These are phyloP conservation scores for Triticum turgidum DNA, from an alignment of 176 grass and related monocot species.

Conservation along the genomic window DNA sequence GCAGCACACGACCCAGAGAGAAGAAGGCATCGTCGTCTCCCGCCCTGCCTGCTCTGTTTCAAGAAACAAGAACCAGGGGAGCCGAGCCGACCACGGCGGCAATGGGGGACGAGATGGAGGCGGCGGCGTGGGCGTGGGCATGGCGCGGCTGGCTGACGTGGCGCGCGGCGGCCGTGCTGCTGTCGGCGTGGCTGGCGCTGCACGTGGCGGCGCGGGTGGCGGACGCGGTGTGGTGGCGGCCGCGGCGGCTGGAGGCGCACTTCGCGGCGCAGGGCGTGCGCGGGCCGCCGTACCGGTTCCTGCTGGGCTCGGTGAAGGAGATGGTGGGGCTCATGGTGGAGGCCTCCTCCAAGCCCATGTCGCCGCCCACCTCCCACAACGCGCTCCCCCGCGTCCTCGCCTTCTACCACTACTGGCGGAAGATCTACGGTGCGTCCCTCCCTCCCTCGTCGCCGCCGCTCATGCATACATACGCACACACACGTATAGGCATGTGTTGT, in stretches of 20 bases:
- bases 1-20: not conserved
- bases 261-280: constrained; percentile 77
- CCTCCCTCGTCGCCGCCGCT: not conserved
- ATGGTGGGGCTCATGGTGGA: constrained; percentile 81
- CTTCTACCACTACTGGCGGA: constrained; percentile 94
- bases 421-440: constrained; percentile 70
- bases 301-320: constrained; percentile 65
- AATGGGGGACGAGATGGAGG: constrained; percentile 37
- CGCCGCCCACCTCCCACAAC: constrained; percentile 71
- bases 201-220: constrained; percentile 49
- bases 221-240: constrained; percentile 81
- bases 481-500: not conserved
- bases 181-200: constrained; percentile 40
- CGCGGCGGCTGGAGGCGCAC: constrained; percentile 63
- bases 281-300: constrained; percentile 73
- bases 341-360: constrained; percentile 72
- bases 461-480: not conserved
- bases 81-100: not conserved
- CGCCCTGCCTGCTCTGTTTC: constrained; percentile 5
- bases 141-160: constrained; percentile 42
- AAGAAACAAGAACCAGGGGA: constrained; percentile 29
- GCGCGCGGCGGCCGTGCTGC: not conserved
- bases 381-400: constrained; percentile 85
- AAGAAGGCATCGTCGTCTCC: not conserved
- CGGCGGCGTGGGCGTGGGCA: not conserved